These are phyloP conservation scores for Trypanosoma mega DNA, from an alignment of 208 protist species.

Conservation along the genomic window DNA sequence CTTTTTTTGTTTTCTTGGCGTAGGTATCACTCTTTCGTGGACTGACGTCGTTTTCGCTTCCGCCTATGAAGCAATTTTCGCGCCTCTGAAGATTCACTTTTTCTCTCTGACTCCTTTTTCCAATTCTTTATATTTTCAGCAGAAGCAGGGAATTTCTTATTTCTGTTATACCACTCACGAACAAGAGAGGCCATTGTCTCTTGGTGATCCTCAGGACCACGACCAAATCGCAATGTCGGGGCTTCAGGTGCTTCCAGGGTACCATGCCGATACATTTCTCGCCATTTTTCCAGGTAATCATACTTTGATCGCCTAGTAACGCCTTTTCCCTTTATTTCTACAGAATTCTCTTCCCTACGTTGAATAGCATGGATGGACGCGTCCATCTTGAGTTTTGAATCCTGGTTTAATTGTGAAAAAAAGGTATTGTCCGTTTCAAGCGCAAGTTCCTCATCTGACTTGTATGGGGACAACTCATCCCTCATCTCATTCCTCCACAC, in stretches of 20 bases:
- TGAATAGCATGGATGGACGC: conserved; percentile 57
- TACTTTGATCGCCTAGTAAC: conserved; percentile 78
- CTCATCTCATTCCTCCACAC: conserved; percentile 77
- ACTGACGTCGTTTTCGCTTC: conserved; percentile 24
- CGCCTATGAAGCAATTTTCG: conserved; percentile 44
- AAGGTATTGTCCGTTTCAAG: conserved; percentile 86
- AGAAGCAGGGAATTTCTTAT: conserved; percentile 51
- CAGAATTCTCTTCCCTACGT: conserved; percentile 51
- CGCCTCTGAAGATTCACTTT: conserved; percentile 31
- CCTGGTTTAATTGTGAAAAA: conserved; percentile 55
- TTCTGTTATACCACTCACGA: conserved; percentile 71
- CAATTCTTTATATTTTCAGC: conserved; percentile 40
- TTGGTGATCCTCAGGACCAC: conserved; percentile 66
- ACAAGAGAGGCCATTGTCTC: conserved; percentile 70
- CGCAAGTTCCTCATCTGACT: conserved; percentile 82
- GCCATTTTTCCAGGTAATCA: conserved; percentile 89
- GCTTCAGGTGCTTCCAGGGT: conserved; percentile 82
- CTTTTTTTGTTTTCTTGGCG: conserved; percentile 9
- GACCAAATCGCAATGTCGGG: conserved; percentile 70
- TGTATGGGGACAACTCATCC: conserved; percentile 78
- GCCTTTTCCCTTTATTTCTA: conserved; percentile 51
- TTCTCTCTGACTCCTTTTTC: conserved; percentile 40
- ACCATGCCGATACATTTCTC: conserved; percentile 91
- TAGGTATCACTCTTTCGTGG: conserved; percentile 19
- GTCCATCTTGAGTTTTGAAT: conserved; percentile 42